These are phyloP conservation scores for Claviceps fusiformis DNA, from an alignment of 2,329 filamentous ascomycete genomes.

Conservation along the genomic window DNA sequence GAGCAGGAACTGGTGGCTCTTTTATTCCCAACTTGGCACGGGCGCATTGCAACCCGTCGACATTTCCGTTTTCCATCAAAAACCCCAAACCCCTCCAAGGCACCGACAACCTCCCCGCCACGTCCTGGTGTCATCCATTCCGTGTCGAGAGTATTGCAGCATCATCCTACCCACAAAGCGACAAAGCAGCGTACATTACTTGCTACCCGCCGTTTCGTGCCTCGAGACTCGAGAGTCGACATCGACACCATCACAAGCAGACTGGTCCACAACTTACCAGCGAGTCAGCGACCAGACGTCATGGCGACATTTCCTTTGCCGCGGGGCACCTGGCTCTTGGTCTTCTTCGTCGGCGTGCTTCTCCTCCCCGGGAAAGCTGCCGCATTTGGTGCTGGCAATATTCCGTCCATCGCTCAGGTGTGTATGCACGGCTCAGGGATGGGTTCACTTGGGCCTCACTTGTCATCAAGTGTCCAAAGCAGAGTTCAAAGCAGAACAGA, in stretches of 20 bases:
- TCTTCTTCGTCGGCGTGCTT: conserved; percentile 39
- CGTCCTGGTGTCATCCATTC: too few relatives aligned
- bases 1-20: too few relatives aligned
- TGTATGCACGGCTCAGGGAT: not conserved
- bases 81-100: too few relatives aligned
- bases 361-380: conserved; percentile 41
- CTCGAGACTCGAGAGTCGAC: not conserved
- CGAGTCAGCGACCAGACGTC: conserved; percentile 9
- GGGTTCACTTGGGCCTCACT: not conserved
- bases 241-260: not conserved
- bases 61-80: not conserved
- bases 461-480: not conserved
- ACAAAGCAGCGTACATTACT: not conserved
- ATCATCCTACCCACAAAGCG: not conserved
- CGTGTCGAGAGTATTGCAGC: not conserved
- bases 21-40: too few relatives aligned
- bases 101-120: too few relatives aligned
- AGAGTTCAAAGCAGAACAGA: not conserved
- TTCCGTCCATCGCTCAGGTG: conserved; percentile 46
- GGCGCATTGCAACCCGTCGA: too few relatives aligned
- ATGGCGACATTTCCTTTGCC: conserved; percentile 36
- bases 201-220: not conserved
- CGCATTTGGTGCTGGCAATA: conserved; percentile 59
- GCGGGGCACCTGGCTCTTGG: conserved; percentile 37
- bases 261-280: conserved; percentile 2